phyloP scores from a whole-genome alignment of 2,329 filamentous ascomycete species.

The Fusarium poae region DNA sequence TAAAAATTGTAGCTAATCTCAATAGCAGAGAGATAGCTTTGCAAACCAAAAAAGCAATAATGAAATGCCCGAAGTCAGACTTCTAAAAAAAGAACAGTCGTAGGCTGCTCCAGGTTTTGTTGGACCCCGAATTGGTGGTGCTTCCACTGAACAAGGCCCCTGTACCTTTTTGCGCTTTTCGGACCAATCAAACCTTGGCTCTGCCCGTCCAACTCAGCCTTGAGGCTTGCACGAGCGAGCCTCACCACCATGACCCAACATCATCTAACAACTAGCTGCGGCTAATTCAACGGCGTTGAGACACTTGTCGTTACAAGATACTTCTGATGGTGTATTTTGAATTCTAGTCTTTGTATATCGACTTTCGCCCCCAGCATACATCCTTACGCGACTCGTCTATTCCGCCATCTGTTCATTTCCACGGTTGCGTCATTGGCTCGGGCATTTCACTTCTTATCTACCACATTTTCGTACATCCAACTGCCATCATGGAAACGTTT shows the following conservation, averaged over 20 bases:
- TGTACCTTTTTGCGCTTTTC: conserved; percentile 10
- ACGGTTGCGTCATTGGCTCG: conserved; percentile 47
- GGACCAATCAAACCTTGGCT: conserved; percentile 28
- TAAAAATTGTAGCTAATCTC: neutral
- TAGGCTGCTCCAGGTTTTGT: conserved; percentile 2
- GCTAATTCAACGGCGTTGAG: conserved; percentile 30
- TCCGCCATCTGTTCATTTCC: conserved; percentile 32
- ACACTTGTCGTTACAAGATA: conserved; percentile 1
- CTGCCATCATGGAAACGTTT: conserved; percentile 81
- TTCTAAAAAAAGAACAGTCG: neutral
- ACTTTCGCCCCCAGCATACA: neutral
- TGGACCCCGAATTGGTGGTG: conserved; percentile 15
- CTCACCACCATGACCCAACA: conserved; percentile 47
- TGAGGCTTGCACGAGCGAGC: conserved; percentile 41
- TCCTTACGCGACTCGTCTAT: neutral
- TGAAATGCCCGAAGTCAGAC: neutral
- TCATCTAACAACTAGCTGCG: conserved; percentile 38
- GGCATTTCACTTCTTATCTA: conserved; percentile 15
- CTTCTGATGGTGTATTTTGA: neutral
- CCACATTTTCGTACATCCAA: conserved; percentile 6
- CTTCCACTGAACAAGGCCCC: conserved; percentile 20
- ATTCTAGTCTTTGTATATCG: neutral
- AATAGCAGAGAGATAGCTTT: neutral
- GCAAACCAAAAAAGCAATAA: neutral
- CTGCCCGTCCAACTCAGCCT: conserved; percentile 40